Percentiles rank a stretch among this genome's conserved stretches.
Evolutionary conservation across 2,329 filamentous ascomycete genomes (phyloP).

Genomic region (Colletotrichum spinosum): DNA sequence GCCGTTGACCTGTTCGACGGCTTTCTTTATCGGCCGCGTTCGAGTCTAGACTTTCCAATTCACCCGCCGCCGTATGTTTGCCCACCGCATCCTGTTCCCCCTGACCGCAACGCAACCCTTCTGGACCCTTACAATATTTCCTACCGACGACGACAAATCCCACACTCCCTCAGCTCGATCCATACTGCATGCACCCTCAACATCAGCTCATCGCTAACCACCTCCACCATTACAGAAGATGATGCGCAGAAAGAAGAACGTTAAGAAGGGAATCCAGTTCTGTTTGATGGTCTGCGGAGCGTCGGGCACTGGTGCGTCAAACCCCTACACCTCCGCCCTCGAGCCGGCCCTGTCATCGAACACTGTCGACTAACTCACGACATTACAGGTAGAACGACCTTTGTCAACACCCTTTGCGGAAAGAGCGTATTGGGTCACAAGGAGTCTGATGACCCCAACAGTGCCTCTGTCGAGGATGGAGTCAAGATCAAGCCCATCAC

Average conservation of each 20-base stretch:
- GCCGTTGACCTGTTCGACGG: conserved; percentile 32
- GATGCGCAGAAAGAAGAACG: conserved; percentile 99
- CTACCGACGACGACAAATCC: conserved; percentile 26
- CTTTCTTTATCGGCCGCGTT: conserved; percentile 14
- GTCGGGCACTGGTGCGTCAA: conserved; percentile 89
- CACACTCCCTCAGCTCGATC: conserved; percentile 5
- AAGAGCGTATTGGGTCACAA: conserved; percentile 92
- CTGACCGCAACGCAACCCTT: background rate
- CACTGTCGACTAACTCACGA: conserved; percentile 25
- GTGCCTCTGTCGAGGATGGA: conserved; percentile 93
- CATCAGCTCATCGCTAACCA: conserved; percentile 44
- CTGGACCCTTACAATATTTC: conserved; percentile 17
- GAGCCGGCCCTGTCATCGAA: conserved; percentile 11
- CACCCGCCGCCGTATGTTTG: conserved; percentile 35
- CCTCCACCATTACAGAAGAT: conserved; percentile 73
- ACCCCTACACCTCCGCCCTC: conserved; percentile 34
- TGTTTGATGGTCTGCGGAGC: conserved; percentile 99
- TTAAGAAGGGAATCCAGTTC: conserved; percentile 99
- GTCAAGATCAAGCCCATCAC: conserved; percentile 99
- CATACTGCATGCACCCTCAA: conserved; percentile 26
- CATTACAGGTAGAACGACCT: conserved; percentile 87
- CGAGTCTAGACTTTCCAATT: conserved; percentile 21
- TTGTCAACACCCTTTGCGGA: conserved; percentile 99
- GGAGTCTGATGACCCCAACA: conserved; percentile 89
- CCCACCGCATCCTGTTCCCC: conserved; percentile 18